Percentiles rank a stretch among this genome's conserved stretches.
Evolutionary conservation across 495 filamentous ascomycete genomes (phyloP).

Genomic region (Monascus purpureus): DNA sequence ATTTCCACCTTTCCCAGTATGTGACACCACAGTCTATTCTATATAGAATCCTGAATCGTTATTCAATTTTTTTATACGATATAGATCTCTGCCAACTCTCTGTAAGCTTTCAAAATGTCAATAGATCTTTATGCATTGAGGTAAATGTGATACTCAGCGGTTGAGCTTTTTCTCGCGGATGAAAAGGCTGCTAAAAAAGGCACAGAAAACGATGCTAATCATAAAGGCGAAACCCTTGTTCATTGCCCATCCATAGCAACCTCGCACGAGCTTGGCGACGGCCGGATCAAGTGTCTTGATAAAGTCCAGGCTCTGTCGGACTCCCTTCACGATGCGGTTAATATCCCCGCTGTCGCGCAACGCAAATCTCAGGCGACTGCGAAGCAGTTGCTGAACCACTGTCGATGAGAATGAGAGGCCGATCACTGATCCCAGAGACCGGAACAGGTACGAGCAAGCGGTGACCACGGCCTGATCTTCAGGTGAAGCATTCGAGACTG

Average conservation of each 20-base stretch:
- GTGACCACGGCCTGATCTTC: slow-evolving; percentile 68
- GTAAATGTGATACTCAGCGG: too few relatives aligned
- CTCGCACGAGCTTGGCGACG: slow-evolving; percentile 45
- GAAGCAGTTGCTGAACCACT: slow-evolving; percentile 57
- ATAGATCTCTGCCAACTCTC: too few relatives aligned
- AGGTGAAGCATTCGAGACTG: slow-evolving; percentile 53
- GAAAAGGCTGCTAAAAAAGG: slow-evolving; percentile 31
- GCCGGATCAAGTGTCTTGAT: slow-evolving; percentile 53
- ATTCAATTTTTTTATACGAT: too few relatives aligned
- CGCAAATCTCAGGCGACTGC: slow-evolving; percentile 36
- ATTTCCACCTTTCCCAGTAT: too few relatives aligned
- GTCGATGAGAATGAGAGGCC: slow-evolving; percentile 59
- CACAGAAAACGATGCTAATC: slow-evolving; percentile 29
- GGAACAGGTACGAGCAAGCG: slow-evolving; percentile 78
- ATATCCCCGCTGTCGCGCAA: slow-evolving; percentile 46
- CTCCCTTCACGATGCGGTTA: slow-evolving; percentile 53
- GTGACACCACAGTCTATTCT: too few relatives aligned
- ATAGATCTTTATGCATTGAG: too few relatives aligned
- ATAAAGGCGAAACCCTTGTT: slow-evolving; percentile 34
- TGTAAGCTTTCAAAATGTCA: too few relatives aligned
- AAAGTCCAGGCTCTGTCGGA: slow-evolving; percentile 60
- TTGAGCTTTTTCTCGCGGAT: slow-evolving; percentile 28
- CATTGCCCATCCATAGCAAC: slow-evolving; percentile 48
- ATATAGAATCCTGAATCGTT: too few relatives aligned
- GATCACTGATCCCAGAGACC: slow-evolving; percentile 64